Conservation (phyloP, 2,329 filamentous ascomycete species). For the Ceratocystis cubensis region DNA sequence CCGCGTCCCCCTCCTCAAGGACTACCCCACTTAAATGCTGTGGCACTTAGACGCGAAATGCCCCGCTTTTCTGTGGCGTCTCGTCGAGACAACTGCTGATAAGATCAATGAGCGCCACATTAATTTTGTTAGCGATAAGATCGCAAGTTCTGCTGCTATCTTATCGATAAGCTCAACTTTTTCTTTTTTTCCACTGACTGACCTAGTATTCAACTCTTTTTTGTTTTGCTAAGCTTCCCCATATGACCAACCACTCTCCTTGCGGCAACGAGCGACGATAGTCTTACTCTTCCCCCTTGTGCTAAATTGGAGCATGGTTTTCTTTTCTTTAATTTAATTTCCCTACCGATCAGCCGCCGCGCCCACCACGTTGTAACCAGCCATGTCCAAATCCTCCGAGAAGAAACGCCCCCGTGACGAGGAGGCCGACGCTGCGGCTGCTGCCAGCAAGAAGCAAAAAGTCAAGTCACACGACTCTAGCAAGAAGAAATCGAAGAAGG, state of each 20-base stretch:
- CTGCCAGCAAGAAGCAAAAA: conserved; percentile 37
- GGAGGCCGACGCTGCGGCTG: conserved; percentile 30
- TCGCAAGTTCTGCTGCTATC: neutral
- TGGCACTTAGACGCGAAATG: conserved; percentile 3
- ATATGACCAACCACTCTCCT: neutral
- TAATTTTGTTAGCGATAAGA: neutral
- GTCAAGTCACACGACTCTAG: conserved; percentile 35
- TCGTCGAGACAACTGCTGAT: neutral
- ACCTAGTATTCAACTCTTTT: neutral
- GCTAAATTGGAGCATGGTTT: too few species aligned
- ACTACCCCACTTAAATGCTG: neutral
- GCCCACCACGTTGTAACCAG: neutral
- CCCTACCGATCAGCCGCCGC: neutral
- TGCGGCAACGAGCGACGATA: neutral
- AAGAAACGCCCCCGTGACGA: conserved; percentile 38
- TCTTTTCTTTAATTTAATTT: neutral
- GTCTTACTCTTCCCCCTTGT: neutral
- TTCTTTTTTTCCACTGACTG: neutral
- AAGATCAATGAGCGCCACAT: neutral
- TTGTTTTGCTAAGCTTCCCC: neutral
- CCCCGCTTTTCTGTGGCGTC: neutral
- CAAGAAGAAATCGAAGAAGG: conserved; percentile 22
- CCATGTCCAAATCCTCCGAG: conserved; percentile 26
- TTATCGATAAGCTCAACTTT: conserved; percentile 14
- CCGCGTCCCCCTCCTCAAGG: too few species aligned